phyloP scores from a whole-genome alignment of 2,329 filamentous ascomycete species.

The Colletotrichum sp. region DNA sequence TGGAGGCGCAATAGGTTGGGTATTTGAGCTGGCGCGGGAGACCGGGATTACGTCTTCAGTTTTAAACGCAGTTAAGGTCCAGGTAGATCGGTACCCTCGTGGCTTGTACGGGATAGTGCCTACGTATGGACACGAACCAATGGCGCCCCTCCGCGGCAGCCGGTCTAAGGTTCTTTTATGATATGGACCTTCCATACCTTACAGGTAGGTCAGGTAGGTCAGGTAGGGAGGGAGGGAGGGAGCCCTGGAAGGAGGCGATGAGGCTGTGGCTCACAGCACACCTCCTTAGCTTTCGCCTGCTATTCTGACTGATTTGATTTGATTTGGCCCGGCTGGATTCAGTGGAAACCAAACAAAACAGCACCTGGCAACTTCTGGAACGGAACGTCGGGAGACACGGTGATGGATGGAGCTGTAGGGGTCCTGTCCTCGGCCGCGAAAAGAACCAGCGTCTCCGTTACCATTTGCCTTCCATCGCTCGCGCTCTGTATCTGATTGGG shows the following conservation, averaged over 20 bases:
- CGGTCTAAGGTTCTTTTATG: not conserved
- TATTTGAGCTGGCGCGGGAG: not conserved
- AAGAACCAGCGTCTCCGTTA: not conserved
- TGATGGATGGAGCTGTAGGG: not conserved
- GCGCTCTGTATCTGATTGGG: not conserved
- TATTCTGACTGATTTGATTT: not conserved
- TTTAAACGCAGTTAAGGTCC: not conserved
- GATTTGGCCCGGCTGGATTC: not conserved
- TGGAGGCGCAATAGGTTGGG: conserved; percentile 13
- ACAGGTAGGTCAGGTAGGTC: too few species aligned
- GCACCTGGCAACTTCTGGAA: not conserved
- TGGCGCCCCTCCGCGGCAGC: not conserved
- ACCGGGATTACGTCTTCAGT: conserved; percentile 15
- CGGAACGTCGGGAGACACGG: not conserved
- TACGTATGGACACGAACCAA: not conserved
- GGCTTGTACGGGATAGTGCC: not conserved
- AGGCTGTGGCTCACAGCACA: not conserved
- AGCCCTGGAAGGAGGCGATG: not conserved
- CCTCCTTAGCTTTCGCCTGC: not conserved
- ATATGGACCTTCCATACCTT: not conserved
- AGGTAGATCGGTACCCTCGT: not conserved
- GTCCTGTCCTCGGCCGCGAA: not conserved
- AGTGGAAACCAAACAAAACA: not conserved
- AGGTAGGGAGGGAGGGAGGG: not conserved
- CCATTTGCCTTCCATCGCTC: not conserved